Conservation (phyloP, 1,284 basidiomycete species). For the Crucibulum parvulum region DNA sequence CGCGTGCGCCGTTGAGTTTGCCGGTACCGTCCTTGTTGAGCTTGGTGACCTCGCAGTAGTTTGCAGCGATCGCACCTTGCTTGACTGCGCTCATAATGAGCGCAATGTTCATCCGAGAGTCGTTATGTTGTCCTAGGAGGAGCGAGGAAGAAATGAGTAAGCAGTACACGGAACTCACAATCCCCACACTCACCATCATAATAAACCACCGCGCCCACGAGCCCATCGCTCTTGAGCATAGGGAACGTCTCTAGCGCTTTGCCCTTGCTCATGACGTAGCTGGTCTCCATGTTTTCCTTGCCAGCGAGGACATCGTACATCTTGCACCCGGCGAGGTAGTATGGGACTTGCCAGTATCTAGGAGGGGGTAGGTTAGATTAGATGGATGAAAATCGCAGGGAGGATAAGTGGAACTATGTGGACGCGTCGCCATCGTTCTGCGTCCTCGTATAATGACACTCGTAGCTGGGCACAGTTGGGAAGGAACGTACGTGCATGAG, state of each 20-base stretch:
- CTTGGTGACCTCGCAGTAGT: slow-evolving; percentile 88
- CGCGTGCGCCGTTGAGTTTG: slow-evolving; percentile 78
- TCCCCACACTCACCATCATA: slow-evolving; percentile 77
- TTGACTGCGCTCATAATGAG: slow-evolving; percentile 94
- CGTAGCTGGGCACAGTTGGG: too few species aligned
- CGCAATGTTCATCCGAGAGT: slow-evolving; percentile 98
- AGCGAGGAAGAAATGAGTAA: not conserved
- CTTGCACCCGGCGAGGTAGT: slow-evolving; percentile 96
- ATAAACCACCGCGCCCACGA: slow-evolving; percentile 96
- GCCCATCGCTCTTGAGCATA: slow-evolving; percentile 93
- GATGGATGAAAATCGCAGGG: too few species aligned
- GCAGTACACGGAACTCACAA: too few species aligned
- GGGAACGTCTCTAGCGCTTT: slow-evolving; percentile 96
- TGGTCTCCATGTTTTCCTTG: slow-evolving; percentile 95
- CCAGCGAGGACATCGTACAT: slow-evolving; percentile 97
- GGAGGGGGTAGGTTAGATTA: not conserved
- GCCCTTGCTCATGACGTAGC: slow-evolving; percentile 93
- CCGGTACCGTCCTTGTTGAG: slow-evolving; percentile 77
- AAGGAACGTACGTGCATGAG: too few species aligned
- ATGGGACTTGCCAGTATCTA: slow-evolving; percentile 97
- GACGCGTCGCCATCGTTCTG: not conserved
- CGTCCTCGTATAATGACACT: too few species aligned
- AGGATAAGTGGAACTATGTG: not conserved
- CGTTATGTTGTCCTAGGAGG: slow-evolving; percentile 90
- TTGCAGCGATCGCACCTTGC: slow-evolving; percentile 88